A percentile compares a stretch with the other conserved stretches of the same genome.
phyloP scores from a whole-genome alignment of 805 yeast species.

The Candida loeiensis region DNA sequence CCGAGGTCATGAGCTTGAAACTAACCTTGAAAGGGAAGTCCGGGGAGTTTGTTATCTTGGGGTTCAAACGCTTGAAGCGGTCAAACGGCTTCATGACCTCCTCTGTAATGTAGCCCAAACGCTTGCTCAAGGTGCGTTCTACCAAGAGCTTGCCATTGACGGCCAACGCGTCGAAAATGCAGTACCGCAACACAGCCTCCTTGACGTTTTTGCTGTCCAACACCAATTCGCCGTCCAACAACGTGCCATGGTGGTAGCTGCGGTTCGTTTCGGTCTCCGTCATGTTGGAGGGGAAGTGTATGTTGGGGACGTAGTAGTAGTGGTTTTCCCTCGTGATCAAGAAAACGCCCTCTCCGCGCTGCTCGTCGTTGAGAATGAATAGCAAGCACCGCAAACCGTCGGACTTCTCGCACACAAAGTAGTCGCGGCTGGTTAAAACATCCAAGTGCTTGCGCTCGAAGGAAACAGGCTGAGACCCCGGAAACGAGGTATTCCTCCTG shows the following conservation, averaged over 20 bases:
- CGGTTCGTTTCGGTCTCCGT: conserved; percentile 42
- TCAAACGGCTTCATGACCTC: conserved; percentile 80
- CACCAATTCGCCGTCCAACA: conserved; percentile 93
- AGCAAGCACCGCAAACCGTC: conserved; percentile 89
- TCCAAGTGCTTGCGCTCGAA: conserved; percentile 71
- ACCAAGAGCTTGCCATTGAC: conserved; percentile 72
- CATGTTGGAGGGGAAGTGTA: conserved; percentile 71
- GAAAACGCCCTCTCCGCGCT: conserved; percentile 83
- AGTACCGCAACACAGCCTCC: conserved; percentile 55
- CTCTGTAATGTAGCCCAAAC: conserved; percentile 83
- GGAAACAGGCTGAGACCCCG: conserved; percentile 95
- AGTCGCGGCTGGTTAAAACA: conserved; percentile 67
- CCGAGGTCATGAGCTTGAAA: conserved; percentile 82
- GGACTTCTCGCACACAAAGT: conserved; percentile 91
- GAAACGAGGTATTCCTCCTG: conserved; percentile 58
- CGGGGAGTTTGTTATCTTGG: conserved; percentile 62
- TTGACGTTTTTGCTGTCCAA: conserved; percentile 60
- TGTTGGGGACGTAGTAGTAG: conserved; percentile 72
- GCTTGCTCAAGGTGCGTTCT: conserved; percentile 67
- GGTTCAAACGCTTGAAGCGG: conserved; percentile 61
- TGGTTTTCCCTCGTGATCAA: conserved; percentile 87
- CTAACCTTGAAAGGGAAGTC: conserved; percentile 80
- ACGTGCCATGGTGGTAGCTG: conserved; percentile 77
- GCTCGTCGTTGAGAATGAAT: conserved; percentile 61
- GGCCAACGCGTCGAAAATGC: conserved; percentile 89